Conservation (phyloP, 805 yeast species). For the Yarrowia yakushimensis region DNA sequence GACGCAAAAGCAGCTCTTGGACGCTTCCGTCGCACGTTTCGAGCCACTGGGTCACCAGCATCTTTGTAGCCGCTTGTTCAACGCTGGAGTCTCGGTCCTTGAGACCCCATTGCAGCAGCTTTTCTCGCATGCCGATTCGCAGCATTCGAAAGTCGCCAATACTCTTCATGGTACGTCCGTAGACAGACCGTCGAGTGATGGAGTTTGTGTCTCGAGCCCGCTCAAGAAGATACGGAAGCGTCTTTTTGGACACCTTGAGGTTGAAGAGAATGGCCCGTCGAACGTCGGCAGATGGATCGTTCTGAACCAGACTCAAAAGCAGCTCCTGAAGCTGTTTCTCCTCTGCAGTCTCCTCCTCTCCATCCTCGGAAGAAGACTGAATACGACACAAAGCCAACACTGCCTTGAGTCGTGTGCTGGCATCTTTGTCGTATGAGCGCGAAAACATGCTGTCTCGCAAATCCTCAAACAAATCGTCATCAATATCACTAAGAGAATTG, state of each 20-base stretch:
- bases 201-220: slow-evolving; percentile 79
- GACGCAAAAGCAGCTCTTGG: slow-evolving; percentile 62
- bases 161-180: slow-evolving; percentile 61
- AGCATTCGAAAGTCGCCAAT: slow-evolving; percentile 61
- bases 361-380: slow-evolving; percentile 47
- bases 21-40: slow-evolving; percentile 64
- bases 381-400: slow-evolving; percentile 73
- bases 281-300: slow-evolving; percentile 85
- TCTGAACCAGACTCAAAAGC: slow-evolving; percentile 53
- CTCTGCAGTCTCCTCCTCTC: slow-evolving; percentile 28
- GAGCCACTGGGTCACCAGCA: slow-evolving; percentile 74
- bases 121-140: slow-evolving; percentile 55
- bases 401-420: slow-evolving; percentile 78
- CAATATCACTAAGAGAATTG: slow-evolving; percentile 69
- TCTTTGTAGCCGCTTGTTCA: slow-evolving; percentile 61
- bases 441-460: slow-evolving; percentile 58
- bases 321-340: slow-evolving; percentile 35
- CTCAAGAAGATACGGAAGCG: slow-evolving; percentile 61
- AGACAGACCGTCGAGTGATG: slow-evolving; percentile 68
- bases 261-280: slow-evolving; percentile 79
- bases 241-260: slow-evolving; percentile 51
- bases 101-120: slow-evolving; percentile 76
- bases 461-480: slow-evolving; percentile 62
- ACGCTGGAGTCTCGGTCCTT: slow-evolving; percentile 80
- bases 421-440: slow-evolving; percentile 64